Evolutionary conservation across 805 yeast genomes (phyloP), one percentile per base, ranked within the genome.

Genomic region (Cyberlindnera maclurae): DNA sequence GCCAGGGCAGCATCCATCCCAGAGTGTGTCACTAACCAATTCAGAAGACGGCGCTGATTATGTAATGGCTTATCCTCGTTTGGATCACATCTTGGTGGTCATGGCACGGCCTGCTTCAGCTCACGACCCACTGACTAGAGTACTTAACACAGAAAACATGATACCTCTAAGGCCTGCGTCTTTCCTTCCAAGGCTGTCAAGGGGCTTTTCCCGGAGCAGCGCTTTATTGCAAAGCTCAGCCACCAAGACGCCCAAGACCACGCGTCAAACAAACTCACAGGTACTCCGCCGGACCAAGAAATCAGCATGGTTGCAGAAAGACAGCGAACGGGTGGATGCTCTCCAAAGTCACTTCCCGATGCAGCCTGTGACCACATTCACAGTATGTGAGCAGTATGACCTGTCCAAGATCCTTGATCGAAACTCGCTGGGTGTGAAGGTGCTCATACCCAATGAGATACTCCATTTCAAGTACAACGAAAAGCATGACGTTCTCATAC

Each of bases 301-400:
- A 26, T 15, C 26, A 16, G 12, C 16, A 18, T 33, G 42, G 45
- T 9, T 15, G 10, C 34, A 26, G 13, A 39, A 29, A 27, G 37
- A 32, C 13, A 26, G 26, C 5, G 42, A 37, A 15, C 5, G 31
- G 1, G 26, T 46, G 12, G 41, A 41, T 12, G 22, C 13, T 1
- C 28, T 45, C 2, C 38, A 42, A 24, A 28, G 28, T 12, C 26
- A 39, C n/a, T 36, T 31, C 15, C 32, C 43, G n/a, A 26, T 48
- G 1, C 32, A 45, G 13, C 73, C 82, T 1, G 84, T 85, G 39
- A 79, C 85, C 0, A 73, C 89, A 1, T 71, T 80, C 4, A 82
- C 95, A 1, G 69, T 79, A 0, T 80, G 88, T 44, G 96, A 88
- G 49, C 54, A 65, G 6, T 85, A 85, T 45, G 78, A 85, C 52